Base-by-base conservation (phyloP, 768 basidiomycete species). In the Leccinum subtestaceum region DNA sequence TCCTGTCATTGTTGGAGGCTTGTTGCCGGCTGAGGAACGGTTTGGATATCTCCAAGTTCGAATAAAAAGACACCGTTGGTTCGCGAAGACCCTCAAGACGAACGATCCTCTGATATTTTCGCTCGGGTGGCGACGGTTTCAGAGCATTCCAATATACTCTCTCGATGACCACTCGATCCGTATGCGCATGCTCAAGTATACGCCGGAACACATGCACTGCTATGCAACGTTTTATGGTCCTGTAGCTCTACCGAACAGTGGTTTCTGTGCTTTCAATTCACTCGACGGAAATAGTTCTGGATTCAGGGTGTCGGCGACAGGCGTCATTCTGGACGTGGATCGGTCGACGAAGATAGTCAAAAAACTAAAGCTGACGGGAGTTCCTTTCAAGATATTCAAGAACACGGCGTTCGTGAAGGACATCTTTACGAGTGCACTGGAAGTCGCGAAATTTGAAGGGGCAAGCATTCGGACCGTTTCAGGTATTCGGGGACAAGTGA, bases 131-230 rank as follows among this genome's bases (percentile, higher is more conserved):
- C 79, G 97, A 52, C 83, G 97, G 36, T 99, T 98, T 80, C 97
- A 99, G 73, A 89, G 85, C 0, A 79, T 96, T 5, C 97, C 97
- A 2, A 89, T 98, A 63, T 99, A 98, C 75, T 94, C 94, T 19
- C 78, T 99, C 21, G 97, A 99, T 71, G 97, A 99, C 74, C 95
- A 97, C 70, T 93, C 91, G 10, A 96, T 98, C 65, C 91, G 97
- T 17, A 97, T 98, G 88, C 93, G 97, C 36, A 91, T 98, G 89
- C 89, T 99, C 77, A 99, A 99, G 76, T 99, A 99, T 72, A 98
- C 97, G 1, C 97, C 97, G 0, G 97, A 99, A 75, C 97, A 99
- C 69, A 98, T 96, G 97, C 97, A 99, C 71, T 99, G 97, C 69
- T 96, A 89, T 69, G 96, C 95, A 2, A 97, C 95, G 2, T 97